Base-by-base conservation (phyloP, 352 stramenopile species). In the Phytophthora boehmeriae region DNA sequence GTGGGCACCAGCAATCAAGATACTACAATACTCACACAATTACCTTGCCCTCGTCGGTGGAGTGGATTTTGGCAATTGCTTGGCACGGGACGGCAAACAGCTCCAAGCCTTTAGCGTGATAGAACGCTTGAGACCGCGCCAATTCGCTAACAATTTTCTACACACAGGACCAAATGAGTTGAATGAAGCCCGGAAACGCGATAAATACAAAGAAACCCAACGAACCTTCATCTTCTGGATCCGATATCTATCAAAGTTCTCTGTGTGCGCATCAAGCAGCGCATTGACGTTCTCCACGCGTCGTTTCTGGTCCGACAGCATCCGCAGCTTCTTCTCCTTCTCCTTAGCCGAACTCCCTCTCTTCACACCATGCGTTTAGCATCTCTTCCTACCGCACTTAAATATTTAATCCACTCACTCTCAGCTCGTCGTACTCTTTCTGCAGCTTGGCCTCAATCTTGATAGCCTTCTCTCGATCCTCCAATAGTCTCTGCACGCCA, bases 231-330 rank as follows among this genome's bases (percentile, higher is more conserved):
- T 86, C 56, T 93, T 92, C n/a, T 69, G 22, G 16, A 85, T 77
- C 2, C 86, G 83, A 35, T 81, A 93, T 22, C 76, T 66, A 16
- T 92, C 84, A 54, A 93, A 95, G 44, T 79, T 78, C 39, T 77
- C 72, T 65, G 88, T 81, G 62, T 95, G 84, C n/a, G 63, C 71
- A 5, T 92, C 80, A 13, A 95, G 75, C 17, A 95, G 66, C 6
- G 59, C 39, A 32, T 92, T 93, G 11, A 90, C 84, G 47, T 95
- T 95, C 46, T 95, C 86, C 1, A 93, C 85, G 14, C 86, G 84
- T 8, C 86, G 84, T 49, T 88, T 87, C 53, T 95, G 86, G 61
- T 95, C 86, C 14, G 82, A 88, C 22, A 95, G 69, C 75, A 95
- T 86, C 16, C 86, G 73, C 20, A 89, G 56, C 52, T 91, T 91